Evolutionary conservation across 495 filamentous ascomycete genomes (phyloP).

Genomic region (Penicillium flavigenum): DNA sequence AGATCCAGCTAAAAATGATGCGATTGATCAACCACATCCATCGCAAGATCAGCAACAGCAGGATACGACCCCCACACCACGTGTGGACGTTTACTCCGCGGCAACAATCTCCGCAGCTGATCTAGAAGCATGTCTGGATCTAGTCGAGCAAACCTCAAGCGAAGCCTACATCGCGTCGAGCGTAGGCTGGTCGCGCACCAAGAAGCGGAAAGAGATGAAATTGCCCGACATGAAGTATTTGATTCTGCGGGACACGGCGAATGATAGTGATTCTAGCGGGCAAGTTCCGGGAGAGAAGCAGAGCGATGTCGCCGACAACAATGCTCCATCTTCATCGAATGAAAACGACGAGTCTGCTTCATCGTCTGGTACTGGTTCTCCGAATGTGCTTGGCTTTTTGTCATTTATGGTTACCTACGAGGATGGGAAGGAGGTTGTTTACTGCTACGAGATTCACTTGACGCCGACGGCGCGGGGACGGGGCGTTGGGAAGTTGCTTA

Average conservation of each 20-base stretch:
- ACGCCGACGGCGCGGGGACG: constrained; percentile 49
- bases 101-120: constrained; percentile 49
- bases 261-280: background rate
- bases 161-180: constrained; percentile 63
- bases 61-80: background rate
- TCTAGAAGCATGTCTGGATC: constrained; percentile 63
- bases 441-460: constrained; percentile 88
- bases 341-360: background rate
- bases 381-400: constrained; percentile 59
- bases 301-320: background rate
- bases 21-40: background rate
- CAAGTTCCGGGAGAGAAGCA: background rate
- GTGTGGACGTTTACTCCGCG: constrained; percentile 45
- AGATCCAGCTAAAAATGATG: background rate
- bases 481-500: constrained; percentile 43
- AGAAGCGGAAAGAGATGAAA: constrained; percentile 75
- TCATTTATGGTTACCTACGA: constrained; percentile 86
- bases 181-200: constrained; percentile 65
- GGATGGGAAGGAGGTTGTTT: constrained; percentile 69
- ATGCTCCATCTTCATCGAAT: background rate
- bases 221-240: constrained; percentile 68
- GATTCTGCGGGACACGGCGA: constrained; percentile 43
- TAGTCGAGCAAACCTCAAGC: constrained; percentile 69
- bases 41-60: background rate
- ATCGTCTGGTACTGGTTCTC: too few relatives aligned